phyloP scores from a whole-genome alignment of 2,329 filamentous ascomycete species.

The Stagonosporopsis tanaceti region DNA sequence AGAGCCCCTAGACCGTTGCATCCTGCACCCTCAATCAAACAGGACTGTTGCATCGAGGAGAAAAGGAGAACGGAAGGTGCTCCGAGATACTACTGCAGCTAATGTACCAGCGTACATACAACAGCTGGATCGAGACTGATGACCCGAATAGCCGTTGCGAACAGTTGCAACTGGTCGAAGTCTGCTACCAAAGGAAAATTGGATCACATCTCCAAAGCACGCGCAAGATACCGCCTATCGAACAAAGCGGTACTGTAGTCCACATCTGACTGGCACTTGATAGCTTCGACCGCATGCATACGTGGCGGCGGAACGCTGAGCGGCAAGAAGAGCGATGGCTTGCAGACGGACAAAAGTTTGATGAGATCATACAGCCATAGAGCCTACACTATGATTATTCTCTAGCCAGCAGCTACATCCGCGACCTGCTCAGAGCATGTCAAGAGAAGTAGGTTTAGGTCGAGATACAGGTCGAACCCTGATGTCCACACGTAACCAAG shows the following conservation, averaged over 20 bases:
- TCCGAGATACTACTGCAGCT: constrained; percentile 2
- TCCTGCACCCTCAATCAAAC: not conserved
- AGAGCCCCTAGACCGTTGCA: constrained; percentile 2
- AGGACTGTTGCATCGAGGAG: constrained; percentile 1
- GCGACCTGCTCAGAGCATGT: no score
- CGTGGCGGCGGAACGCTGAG: not conserved
- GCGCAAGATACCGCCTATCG: not conserved
- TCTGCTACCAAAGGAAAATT: not conserved
- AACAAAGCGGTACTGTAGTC: no score
- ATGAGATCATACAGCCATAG: not conserved
- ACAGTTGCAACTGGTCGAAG: not conserved
- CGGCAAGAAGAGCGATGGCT: no score
- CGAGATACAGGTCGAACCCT: not conserved
- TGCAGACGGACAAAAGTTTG: not conserved
- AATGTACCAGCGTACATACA: not conserved
- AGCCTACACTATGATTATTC: no score
- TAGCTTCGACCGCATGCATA: not conserved
- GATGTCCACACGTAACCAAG: not conserved
- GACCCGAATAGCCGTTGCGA: constrained; percentile 1
- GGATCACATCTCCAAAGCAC: not conserved
- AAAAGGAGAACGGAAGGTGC: not conserved
- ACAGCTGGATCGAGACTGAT: not conserved
- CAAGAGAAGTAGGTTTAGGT: not conserved
- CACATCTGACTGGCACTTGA: not conserved
- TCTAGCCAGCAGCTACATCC: no score